These are phyloP conservation scores for Suillus decipiens DNA, from an alignment of 768 basidiomycete species.

Conservation along the genomic window DNA sequence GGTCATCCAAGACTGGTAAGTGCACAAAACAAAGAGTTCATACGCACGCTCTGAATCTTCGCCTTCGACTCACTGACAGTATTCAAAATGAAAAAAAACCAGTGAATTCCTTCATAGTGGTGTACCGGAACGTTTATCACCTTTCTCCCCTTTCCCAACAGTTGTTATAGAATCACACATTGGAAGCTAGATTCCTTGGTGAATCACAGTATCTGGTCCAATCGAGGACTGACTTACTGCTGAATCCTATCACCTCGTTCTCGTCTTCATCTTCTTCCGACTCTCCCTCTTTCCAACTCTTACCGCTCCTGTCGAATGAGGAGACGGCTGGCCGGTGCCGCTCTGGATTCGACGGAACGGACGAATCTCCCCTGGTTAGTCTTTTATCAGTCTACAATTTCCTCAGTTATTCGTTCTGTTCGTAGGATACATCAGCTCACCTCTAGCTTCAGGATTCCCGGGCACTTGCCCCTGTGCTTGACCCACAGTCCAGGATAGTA, in stretches of 20 bases:
- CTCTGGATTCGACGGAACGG: not conserved
- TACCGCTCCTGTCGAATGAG: not conserved
- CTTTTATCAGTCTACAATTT: not conserved
- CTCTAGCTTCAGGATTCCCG: not conserved
- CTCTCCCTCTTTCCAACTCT: slow-evolving; percentile 17
- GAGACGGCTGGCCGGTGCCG: not conserved
- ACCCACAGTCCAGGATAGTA: slow-evolving; percentile 39
- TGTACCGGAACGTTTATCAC: slow-evolving; percentile 30
- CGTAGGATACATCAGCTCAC: not conserved
- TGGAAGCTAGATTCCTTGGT: not conserved
- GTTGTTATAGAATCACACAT: not conserved
- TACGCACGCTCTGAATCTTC: not conserved
- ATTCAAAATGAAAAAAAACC: slow-evolving; percentile 1
- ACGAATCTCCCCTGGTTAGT: not conserved
- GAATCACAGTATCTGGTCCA: not conserved
- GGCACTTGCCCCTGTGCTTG: slow-evolving; percentile 28
- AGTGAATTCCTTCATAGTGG: slow-evolving; percentile 29
- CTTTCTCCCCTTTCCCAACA: slow-evolving; percentile 6
- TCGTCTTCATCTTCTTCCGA: slow-evolving; percentile 16
- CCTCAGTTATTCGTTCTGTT: not conserved
- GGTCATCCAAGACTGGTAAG: not conserved
- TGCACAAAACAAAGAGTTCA: not conserved
- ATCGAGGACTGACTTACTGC: not conserved
- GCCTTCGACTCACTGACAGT: not conserved
- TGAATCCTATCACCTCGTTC: not conserved